These are phyloP conservation scores for Skeletonema costatum DNA, from an alignment of 108 stramenopile species.

Conservation along the genomic window DNA sequence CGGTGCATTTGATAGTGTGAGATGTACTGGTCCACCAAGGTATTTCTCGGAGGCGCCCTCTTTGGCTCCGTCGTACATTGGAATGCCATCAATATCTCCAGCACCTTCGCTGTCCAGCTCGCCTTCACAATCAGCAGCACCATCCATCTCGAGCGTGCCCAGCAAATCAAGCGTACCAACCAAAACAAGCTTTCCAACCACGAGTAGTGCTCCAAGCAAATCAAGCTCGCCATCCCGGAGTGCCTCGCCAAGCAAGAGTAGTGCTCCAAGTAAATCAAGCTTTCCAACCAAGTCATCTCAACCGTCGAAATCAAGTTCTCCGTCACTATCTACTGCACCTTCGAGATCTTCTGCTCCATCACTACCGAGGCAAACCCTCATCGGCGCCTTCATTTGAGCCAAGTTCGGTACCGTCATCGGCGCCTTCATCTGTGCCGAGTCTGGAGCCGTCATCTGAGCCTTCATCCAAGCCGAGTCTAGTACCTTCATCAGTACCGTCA, in stretches of 20 bases:
- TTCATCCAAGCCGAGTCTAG: too few species aligned
- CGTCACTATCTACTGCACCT: not conserved
- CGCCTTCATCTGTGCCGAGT: too few species aligned
- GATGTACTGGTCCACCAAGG: not conserved
- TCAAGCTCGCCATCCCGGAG: not conserved
- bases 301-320: not conserved
- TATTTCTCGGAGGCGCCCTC: not conserved
- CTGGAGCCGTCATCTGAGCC: too few species aligned
- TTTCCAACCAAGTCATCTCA: not conserved
- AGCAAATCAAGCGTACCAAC: not conserved
- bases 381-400: too few species aligned
- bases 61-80: not conserved
- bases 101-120: not conserved
- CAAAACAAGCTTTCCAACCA: not conserved
- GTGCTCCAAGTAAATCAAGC: not conserved
- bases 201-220: not conserved
- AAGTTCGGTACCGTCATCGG: too few species aligned
- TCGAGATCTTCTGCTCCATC: too few species aligned
- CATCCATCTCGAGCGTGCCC: not conserved
- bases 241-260: not conserved
- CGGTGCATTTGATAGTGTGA: not conserved
- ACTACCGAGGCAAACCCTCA: too few species aligned
- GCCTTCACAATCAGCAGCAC: not conserved
- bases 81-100: too few species aligned
- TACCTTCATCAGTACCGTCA: too few species aligned